Percentiles rank a stretch among this genome's conserved stretches.
Conservation (phyloP, 176 grass and related monocot species). For the Alopecurus myosuroides region DNA sequence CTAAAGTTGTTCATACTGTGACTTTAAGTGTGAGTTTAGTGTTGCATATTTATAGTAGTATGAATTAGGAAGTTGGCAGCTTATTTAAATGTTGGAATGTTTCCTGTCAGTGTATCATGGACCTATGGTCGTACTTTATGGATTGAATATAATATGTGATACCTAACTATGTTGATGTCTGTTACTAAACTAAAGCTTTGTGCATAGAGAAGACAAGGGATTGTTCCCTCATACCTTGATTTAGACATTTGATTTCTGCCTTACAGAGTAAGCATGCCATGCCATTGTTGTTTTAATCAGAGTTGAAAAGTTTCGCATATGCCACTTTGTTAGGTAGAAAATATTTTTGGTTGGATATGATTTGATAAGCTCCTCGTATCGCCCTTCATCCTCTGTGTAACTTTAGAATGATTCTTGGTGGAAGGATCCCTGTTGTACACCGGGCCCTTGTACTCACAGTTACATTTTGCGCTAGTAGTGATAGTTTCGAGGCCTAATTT, state of each 20-base stretch:
- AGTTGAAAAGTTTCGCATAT: neutral
- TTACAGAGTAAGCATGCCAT: neutral
- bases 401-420: slow-evolving; percentile 14
- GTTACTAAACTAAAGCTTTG: slow-evolving; percentile 11
- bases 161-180: slow-evolving; percentile 9
- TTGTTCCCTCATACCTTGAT: neutral
- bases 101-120: slow-evolving; percentile 11
- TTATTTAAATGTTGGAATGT: neutral
- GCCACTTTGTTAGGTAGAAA: neutral
- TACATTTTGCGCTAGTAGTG: neutral
- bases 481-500: neutral
- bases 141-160: neutral
- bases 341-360: slow-evolving; percentile 1
- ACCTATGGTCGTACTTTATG: slow-evolving; percentile 2
- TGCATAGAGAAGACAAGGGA: neutral
- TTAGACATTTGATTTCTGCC: neutral
- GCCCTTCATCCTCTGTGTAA: neutral
- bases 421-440: slow-evolving; percentile 32
- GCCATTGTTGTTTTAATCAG: neutral
- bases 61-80: neutral
- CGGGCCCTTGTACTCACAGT: neutral
- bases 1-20: neutral
- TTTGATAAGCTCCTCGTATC: neutral
- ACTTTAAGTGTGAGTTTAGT: neutral
- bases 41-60: neutral